These are phyloP conservation scores for Amanita molliuscula DNA, from an alignment of 768 basidiomycete species.

Conservation along the genomic window DNA sequence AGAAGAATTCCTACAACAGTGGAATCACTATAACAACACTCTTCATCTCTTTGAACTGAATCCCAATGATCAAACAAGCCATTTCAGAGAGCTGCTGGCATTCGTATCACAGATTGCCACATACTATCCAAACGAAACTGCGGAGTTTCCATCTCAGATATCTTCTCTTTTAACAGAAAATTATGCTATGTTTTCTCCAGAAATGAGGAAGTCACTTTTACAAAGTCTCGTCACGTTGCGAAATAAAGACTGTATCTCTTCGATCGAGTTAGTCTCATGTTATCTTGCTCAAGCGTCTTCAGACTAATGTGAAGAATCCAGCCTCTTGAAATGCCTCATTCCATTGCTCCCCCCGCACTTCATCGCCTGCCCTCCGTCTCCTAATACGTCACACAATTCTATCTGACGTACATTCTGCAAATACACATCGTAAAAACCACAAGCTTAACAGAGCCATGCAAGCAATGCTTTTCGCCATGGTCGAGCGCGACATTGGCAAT, in stretches of 20 bases:
- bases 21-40: constrained; percentile 87
- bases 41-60: constrained; percentile 76
- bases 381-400: constrained; percentile 92
- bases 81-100: constrained; percentile 79
- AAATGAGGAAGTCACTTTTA: constrained; percentile 76
- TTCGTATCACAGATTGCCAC: constrained; percentile 93
- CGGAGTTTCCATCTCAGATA: constrained; percentile 74
- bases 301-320: constrained; percentile 20
- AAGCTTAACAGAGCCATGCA: constrained; percentile 95
- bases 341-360: constrained; percentile 92
- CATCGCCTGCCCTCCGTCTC: constrained; percentile 71
- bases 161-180: constrained; percentile 70
- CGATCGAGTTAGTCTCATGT: constrained; percentile 64
- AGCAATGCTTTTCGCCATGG: constrained; percentile 92
- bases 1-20: constrained; percentile 95
- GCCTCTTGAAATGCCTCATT: constrained; percentile 85
- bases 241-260: constrained; percentile 87
- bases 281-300: neutral
- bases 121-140: constrained; percentile 89
- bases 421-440: constrained; percentile 81
- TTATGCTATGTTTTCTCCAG: constrained; percentile 64
- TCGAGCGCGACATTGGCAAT: constrained; percentile 82
- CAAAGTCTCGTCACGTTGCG: constrained; percentile 90
- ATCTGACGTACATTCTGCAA: constrained; percentile 87
- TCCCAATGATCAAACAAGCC: constrained; percentile 76